Percentiles rank a stretch among this genome's conserved stretches.
phyloP scores from a whole-genome alignment of 1,284 basidiomycete genomes.

The Ustilago loliicola region DNA sequence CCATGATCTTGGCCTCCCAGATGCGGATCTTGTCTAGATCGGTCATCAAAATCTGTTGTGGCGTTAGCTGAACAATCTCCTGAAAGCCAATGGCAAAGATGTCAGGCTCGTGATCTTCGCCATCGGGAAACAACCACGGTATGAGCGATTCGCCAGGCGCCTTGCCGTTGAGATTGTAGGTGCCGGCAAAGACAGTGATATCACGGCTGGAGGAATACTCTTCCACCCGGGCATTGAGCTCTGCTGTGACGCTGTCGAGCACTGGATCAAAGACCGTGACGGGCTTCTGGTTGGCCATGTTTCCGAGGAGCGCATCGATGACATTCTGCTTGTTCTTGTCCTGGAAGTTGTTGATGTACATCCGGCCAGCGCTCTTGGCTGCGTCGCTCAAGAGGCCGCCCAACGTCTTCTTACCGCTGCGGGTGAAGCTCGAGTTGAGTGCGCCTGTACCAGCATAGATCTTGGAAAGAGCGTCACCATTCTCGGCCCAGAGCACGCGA shows the following conservation, averaged over 20 bases:
- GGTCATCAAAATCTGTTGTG: constrained; percentile 91
- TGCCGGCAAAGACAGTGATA: constrained; percentile 86
- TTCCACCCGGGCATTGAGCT: constrained; percentile 73
- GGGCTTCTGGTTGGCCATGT: constrained; percentile 86
- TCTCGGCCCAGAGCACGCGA: constrained; percentile 88
- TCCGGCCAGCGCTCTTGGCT: constrained; percentile 82
- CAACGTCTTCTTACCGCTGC: constrained; percentile 88
- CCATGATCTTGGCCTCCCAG: constrained; percentile 88
- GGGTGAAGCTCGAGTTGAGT: constrained; percentile 93
- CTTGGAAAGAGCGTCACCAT: constrained; percentile 72
- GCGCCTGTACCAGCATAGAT: constrained; percentile 98
- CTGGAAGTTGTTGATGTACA: constrained; percentile 98
- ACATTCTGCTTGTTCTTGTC: constrained; percentile 94
- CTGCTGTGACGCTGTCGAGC: constrained; percentile 84
- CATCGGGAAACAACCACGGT: constrained; percentile 86
- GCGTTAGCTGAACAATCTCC: constrained; percentile 95
- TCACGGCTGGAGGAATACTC: constrained; percentile 87
- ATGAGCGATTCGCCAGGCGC: constrained; percentile 83
- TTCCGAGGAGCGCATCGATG: constrained; percentile 95
- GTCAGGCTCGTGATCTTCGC: constrained; percentile 69
- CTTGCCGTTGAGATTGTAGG: constrained; percentile 96
- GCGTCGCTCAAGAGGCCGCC: constrained; percentile 82
- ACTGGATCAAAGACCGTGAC: constrained; percentile 95
- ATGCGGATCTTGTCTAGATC: constrained; percentile 83
- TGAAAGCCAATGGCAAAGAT: constrained; percentile 79